A percentile compares a stretch with the other conserved stretches of the same genome.
phyloP scores from a whole-genome alignment of 106 monocot species.

The Vanilla planifolia region DNA sequence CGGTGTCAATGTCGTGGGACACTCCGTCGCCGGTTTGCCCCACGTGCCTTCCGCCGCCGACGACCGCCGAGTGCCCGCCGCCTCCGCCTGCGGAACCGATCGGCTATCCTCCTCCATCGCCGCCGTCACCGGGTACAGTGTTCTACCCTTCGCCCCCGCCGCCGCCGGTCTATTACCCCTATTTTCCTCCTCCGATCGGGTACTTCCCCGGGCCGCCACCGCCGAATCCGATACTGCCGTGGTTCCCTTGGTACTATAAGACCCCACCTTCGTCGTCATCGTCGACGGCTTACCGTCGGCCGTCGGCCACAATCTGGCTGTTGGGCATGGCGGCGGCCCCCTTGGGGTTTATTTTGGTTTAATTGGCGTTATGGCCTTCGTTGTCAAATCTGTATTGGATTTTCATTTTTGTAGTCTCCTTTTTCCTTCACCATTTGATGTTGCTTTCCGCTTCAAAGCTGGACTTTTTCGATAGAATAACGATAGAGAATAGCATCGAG shows the following conservation, averaged over 20 bases:
- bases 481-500: too few species aligned
- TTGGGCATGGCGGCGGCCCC: too few species aligned
- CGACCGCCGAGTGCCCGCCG: constrained; percentile 10
- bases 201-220: constrained; percentile 48
- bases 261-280: constrained; percentile 20
- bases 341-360: too few species aligned
- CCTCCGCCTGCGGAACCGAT: constrained; percentile 1
- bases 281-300: too few species aligned
- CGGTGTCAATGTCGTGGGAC: constrained; percentile 10
- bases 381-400: too few species aligned
- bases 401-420: too few species aligned
- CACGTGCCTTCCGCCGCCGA: constrained; percentile 34
- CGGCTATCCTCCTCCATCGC: constrained; percentile 2
- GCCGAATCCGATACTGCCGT: constrained; percentile 57
- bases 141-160: constrained; percentile 35
- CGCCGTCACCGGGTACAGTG: constrained; percentile 5
- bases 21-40: constrained; percentile 30
- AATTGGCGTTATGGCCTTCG: too few species aligned
- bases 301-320: too few species aligned
- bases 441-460: too few species aligned
- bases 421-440: too few species aligned
- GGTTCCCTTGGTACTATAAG: constrained; percentile 64
- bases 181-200: constrained; percentile 22
- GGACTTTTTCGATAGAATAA: too few species aligned
- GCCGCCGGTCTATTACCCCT: constrained; percentile 24